These are phyloP conservation scores for Dillenia turbinata DNA, from an alignment of 164 flowering plant genomes.

Conservation along the genomic window DNA sequence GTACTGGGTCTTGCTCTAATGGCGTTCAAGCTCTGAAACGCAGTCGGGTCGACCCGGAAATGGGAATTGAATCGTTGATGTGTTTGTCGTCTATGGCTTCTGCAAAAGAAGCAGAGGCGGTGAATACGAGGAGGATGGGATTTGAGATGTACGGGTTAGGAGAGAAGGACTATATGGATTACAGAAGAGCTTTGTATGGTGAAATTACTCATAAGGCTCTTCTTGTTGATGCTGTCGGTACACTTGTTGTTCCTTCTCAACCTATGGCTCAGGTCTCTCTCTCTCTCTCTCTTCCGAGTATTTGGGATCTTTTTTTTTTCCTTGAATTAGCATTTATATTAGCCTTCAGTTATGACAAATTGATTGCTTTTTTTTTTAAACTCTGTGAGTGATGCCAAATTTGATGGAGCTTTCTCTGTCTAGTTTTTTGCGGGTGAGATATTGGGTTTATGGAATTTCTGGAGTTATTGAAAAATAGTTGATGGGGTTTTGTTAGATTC, in stretches of 20 bases:
- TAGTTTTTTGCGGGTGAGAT: too few species aligned
- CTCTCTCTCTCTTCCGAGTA: too few species aligned
- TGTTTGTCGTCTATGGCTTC: constrained; percentile 23
- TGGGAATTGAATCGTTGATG: constrained; percentile 7
- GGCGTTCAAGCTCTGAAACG: background rate
- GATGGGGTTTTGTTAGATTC: too few species aligned
- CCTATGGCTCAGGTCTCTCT: constrained; percentile 83
- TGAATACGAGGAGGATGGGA: constrained; percentile 15
- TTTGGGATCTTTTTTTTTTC: too few species aligned
- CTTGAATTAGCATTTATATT: too few species aligned
- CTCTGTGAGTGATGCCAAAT: too few species aligned
- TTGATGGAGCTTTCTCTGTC: too few species aligned
- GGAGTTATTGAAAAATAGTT: too few species aligned
- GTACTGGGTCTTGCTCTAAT: constrained; percentile 6
- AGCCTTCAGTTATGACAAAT: too few species aligned
- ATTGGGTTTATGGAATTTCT: too few species aligned
- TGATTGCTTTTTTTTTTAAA: too few species aligned
- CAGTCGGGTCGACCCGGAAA: constrained; percentile 3
- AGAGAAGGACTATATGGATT: constrained; percentile 69
- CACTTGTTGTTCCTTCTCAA: constrained; percentile 86
- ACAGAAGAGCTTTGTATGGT: constrained; percentile 76
- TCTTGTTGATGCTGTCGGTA: constrained; percentile 92
- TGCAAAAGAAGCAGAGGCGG: constrained; percentile 11
- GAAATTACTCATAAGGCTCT: constrained; percentile 84
- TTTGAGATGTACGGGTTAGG: constrained; percentile 30